Evolutionary conservation across 2,329 filamentous ascomycete species (phyloP).

Genomic region (Monosporascus sp.): DNA sequence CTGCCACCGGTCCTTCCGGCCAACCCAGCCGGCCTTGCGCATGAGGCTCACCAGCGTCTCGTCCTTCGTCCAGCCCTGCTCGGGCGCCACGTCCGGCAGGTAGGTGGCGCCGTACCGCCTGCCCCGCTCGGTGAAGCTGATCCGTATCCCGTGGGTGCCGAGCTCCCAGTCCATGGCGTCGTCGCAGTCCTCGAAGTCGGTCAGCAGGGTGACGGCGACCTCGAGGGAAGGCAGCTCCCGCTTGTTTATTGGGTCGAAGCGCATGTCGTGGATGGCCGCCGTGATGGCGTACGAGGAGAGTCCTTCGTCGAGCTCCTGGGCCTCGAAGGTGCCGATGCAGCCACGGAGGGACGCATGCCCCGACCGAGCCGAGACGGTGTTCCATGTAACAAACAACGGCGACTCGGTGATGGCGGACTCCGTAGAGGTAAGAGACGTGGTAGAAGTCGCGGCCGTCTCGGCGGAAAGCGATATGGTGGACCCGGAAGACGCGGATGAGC

Average conservation of each 20-base stretch:
- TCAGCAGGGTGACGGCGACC: constrained; percentile 75
- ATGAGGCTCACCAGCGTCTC: constrained; percentile 86
- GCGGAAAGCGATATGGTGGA: constrained; percentile 31
- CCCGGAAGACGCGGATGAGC: constrained; percentile 22
- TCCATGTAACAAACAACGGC: constrained; percentile 94
- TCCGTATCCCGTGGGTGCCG: constrained; percentile 79
- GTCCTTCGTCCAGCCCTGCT: constrained; percentile 94
- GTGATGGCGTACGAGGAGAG: constrained; percentile 77
- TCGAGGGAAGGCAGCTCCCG: constrained; percentile 53
- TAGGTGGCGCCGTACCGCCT: constrained; percentile 81
- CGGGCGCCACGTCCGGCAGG: constrained; percentile 81
- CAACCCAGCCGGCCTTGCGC: constrained; percentile 90
- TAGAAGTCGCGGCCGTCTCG: constrained; percentile 40
- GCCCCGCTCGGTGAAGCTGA: constrained; percentile 72
- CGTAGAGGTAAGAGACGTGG: constrained; percentile 32
- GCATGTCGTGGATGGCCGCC: constrained; percentile 61
- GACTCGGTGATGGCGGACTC: constrained; percentile 40
- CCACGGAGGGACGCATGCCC: constrained; percentile 71
- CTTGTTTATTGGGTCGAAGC: constrained; percentile 51
- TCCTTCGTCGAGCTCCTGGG: constrained; percentile 66
- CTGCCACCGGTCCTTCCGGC: constrained; percentile 72
- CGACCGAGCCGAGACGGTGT: constrained; percentile 55
- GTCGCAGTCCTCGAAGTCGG: constrained; percentile 72
- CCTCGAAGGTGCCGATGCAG: constrained; percentile 93
- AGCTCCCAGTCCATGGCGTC: constrained; percentile 80